These are phyloP conservation scores for Wickerhamomyces chambardii DNA, from an alignment of 805 yeast species.

Conservation along the genomic window DNA sequence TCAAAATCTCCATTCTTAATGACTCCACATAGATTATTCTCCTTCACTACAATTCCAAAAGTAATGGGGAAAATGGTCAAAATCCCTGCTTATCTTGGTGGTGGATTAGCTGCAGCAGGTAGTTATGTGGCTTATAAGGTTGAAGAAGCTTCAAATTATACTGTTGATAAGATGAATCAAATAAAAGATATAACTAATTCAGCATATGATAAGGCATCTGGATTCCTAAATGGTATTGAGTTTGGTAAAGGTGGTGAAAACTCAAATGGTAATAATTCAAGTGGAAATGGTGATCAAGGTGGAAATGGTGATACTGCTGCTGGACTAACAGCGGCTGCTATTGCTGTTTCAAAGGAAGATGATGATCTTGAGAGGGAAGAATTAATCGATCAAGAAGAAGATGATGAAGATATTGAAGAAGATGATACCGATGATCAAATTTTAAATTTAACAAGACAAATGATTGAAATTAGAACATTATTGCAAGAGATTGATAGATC, in stretches of 20 bases:
- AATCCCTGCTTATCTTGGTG: constrained; percentile 79
- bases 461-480: constrained; percentile 90
- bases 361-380: constrained; percentile 33
- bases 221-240: constrained; percentile 14
- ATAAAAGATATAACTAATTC: constrained; percentile 56
- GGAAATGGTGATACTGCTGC: constrained; percentile 36
- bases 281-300: constrained; percentile 15
- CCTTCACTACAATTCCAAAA: constrained; percentile 34
- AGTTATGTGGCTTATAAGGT: constrained; percentile 88
- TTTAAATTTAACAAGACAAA: constrained; percentile 83
- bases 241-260: constrained; percentile 19
- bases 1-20: neutral
- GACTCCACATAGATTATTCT: constrained; percentile 6
- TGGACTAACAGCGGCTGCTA: constrained; percentile 50
- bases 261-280: constrained; percentile 21
- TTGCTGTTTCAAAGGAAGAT: constrained; percentile 30
- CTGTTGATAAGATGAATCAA: constrained; percentile 56
- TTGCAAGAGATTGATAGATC: constrained; percentile 66
- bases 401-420: constrained; percentile 39
- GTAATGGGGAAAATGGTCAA: constrained; percentile 44
- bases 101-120: constrained; percentile 91
- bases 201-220: constrained; percentile 29
- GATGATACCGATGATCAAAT: constrained; percentile 70
- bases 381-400: constrained; percentile 33
- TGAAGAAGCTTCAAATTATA: constrained; percentile 71